Evolutionary conservation across 768 basidiomycete species (phyloP).

Genomic region (Wakefieldia striispora): DNA sequence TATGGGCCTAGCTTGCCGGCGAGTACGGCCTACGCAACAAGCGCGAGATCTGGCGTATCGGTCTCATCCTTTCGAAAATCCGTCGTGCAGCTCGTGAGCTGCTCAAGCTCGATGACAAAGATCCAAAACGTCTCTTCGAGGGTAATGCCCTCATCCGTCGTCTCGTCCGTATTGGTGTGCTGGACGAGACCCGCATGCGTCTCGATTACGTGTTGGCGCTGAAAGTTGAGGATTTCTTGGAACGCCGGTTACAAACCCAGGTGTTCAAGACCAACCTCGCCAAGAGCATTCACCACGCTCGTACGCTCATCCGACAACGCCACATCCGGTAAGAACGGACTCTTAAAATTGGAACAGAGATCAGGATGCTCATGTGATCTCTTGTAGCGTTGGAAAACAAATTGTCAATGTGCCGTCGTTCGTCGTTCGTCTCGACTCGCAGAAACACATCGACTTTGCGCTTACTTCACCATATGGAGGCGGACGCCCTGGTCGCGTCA

Average conservation of each 20-base stretch:
- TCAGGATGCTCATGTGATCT: conserved; percentile 1
- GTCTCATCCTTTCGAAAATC: conserved; percentile 97
- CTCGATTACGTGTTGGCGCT: conserved; percentile 99
- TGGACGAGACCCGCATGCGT: conserved; percentile 98
- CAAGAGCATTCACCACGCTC: conserved; percentile 98
- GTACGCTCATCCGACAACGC: conserved; percentile 95
- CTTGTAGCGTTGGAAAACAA: conserved; percentile 91
- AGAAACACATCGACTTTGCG: conserved; percentile 99
- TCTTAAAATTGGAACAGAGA: background rate
- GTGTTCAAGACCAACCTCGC: conserved; percentile 99
- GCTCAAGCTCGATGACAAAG: conserved; percentile 98
- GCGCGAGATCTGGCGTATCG: conserved; percentile 99
- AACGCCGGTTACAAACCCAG: conserved; percentile 97
- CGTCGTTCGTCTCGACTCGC: conserved; percentile 98
- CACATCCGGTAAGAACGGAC: conserved; percentile 82
- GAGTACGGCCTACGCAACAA: conserved; percentile 99
- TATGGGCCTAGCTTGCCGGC: conserved; percentile 78
- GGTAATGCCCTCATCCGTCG: conserved; percentile 95
- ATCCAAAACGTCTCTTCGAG: conserved; percentile 99
- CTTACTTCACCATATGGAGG: conserved; percentile 96
- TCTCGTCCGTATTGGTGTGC: conserved; percentile 99
- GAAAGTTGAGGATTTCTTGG: conserved; percentile 99
- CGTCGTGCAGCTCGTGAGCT: conserved; percentile 99
- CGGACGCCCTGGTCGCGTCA: conserved; percentile 91
- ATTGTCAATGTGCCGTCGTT: conserved; percentile 99